phyloP scores from a whole-genome alignment of 768 basidiomycete species.

The Mycena belliarum region DNA sequence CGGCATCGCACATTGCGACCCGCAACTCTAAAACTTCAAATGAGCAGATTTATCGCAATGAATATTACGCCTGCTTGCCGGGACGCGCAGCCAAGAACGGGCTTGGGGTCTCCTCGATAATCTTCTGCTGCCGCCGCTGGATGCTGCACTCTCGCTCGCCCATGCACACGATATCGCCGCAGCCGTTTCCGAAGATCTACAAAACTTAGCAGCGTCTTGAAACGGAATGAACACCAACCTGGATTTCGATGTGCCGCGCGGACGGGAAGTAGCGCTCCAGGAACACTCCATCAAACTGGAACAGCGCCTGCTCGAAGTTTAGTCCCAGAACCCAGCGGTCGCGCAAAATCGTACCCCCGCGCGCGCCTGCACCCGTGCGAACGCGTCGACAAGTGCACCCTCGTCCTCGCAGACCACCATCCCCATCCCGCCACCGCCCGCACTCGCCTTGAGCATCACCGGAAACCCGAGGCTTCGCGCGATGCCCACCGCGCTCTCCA shows the following conservation, averaged over 20 bases:
- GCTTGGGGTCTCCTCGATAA: conserved; percentile 70
- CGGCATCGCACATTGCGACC: conserved; percentile 52
- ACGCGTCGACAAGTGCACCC: conserved; percentile 37
- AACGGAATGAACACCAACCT: conserved; percentile 35
- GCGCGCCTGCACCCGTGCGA: conserved; percentile 38
- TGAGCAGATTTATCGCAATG: neutral
- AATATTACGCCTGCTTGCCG: conserved; percentile 32
- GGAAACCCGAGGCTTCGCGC: conserved; percentile 56
- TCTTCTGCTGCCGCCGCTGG: conserved; percentile 71
- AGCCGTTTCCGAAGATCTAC: conserved; percentile 68
- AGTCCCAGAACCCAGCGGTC: no score
- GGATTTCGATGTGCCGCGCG: conserved; percentile 67
- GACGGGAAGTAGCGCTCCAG: conserved; percentile 58
- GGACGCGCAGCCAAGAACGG: conserved; percentile 51
- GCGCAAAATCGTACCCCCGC: conserved; percentile 40
- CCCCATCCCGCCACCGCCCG: conserved; percentile 72
- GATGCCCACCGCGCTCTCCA: conserved; percentile 18
- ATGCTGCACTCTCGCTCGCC: conserved; percentile 72
- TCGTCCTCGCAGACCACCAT: conserved; percentile 52
- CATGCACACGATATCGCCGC: conserved; percentile 59
- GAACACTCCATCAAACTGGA: conserved; percentile 53
- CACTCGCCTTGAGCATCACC: conserved; percentile 66
- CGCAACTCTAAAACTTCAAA: conserved; percentile 37
- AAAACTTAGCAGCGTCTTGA: neutral
- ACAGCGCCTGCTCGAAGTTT: conserved; percentile 38